Evolutionary conservation across 768 basidiomycete species (phyloP).

Genomic region (Lactarius hengduanensis): DNA sequence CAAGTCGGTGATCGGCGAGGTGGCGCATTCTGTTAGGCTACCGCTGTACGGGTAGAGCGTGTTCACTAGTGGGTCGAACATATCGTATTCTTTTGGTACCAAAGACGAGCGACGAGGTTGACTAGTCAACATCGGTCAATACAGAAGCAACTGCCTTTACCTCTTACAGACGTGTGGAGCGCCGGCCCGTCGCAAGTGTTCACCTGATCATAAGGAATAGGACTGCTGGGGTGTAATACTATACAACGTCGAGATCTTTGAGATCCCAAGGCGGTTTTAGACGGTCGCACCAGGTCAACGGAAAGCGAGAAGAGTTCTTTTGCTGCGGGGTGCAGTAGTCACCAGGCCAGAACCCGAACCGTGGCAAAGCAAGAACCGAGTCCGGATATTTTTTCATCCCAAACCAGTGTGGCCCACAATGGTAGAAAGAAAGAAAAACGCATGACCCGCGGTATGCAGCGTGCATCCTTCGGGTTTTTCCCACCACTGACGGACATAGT

Average conservation of each 20-base stretch:
- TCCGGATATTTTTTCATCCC: constrained; percentile 39
- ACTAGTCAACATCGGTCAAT: constrained; percentile 39
- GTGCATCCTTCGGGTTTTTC: not conserved
- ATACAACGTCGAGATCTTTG: constrained; percentile 28
- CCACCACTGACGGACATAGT: not conserved
- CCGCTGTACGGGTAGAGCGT: constrained; percentile 37
- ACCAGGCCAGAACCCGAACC: constrained; percentile 39
- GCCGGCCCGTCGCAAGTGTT: constrained; percentile 37
- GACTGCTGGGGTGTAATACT: constrained; percentile 8
- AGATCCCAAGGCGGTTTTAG: constrained; percentile 33
- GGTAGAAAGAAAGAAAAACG: not conserved
- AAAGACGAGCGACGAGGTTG: constrained; percentile 37
- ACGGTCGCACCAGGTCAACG: constrained; percentile 22
- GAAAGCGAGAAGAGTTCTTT: constrained; percentile 32
- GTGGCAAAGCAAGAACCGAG: constrained; percentile 45
- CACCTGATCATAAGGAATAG: constrained; percentile 48
- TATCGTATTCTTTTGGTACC: constrained; percentile 40
- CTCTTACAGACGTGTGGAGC: constrained; percentile 44
- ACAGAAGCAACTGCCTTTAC: constrained; percentile 38
- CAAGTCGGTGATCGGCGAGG: constrained; percentile 33
- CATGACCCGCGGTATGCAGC: not conserved
- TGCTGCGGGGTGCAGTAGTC: constrained; percentile 34
- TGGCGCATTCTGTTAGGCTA: constrained; percentile 45
- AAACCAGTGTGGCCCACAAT: constrained; percentile 37
- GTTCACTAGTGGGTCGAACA: constrained; percentile 52